phyloP scores from a whole-genome alignment of 208 protist species.

The Phytomonas sp. region DNA sequence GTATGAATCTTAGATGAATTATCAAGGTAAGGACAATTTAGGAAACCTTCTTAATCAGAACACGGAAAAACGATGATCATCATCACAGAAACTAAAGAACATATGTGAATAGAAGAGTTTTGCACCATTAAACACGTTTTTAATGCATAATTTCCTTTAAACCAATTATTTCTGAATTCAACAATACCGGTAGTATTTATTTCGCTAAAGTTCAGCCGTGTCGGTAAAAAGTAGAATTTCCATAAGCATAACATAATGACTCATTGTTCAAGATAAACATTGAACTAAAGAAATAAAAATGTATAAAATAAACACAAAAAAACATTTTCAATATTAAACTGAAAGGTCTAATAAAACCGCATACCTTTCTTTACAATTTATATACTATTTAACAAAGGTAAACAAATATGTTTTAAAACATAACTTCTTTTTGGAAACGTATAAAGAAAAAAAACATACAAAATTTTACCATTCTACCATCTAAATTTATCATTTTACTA shows the following conservation, averaged over 20 bases:
- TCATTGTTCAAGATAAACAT: not conserved
- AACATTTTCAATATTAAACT: not conserved
- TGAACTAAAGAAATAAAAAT: constrained; percentile 7
- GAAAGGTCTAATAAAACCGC: not conserved
- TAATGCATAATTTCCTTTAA: not conserved
- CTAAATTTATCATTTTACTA: not conserved
- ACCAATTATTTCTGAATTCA: not conserved
- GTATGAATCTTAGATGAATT: constrained; percentile 1
- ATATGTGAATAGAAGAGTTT: constrained; percentile 7
- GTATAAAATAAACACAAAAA: constrained; percentile 12
- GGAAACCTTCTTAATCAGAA: not conserved
- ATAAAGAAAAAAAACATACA: not conserved
- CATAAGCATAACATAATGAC: not conserved
- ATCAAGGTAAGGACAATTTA: constrained; percentile 8
- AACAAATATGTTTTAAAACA: not conserved
- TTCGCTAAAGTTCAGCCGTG: not conserved
- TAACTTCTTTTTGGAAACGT: not conserved
- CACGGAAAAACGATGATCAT: not conserved
- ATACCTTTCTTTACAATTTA: not conserved
- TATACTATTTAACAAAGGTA: not conserved
- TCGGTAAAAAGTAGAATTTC: not conserved
- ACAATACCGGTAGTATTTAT: not conserved
- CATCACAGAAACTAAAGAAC: not conserved
- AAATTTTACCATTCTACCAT: not conserved
- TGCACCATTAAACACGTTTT: constrained; percentile 1